Evolutionary conservation across 495 filamentous ascomycete species (phyloP), one percentile per base, ranked within the genome.

Genomic region (Margaritispora aquatica): DNA sequence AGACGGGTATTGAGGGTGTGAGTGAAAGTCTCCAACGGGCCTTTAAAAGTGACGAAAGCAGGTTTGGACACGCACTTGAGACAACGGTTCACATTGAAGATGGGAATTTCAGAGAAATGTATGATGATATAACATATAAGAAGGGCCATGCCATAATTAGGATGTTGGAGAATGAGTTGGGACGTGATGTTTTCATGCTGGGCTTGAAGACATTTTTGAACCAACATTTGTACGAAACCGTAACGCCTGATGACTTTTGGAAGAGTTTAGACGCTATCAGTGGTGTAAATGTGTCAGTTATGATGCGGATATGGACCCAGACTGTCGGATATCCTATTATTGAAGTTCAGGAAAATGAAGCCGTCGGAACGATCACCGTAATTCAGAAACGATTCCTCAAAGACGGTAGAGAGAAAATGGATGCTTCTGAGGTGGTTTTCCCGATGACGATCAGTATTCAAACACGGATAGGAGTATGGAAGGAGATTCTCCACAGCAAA

Each of bases 61-160:
- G 92, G 54, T 93, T 89, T 80, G 93, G 88, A 67, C 94, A 98
- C 76, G 92, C 93, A 26, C 92, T 98, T 62, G 92, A 98, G 75
- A 54, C 54, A 20, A 3, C 51, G 17, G 92, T 9, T 90, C 96
- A 54, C 93, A 95, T 79, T 84, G 83, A 56, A 90, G 91, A 38
- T 88, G 93, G 61, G 90, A 96, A 72, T 88, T 97, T 73, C 93
- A 95, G 73, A 91, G 27, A 97, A 74, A 96, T 97, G 66, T 98
- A 97, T 69, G 94, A 98, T 72, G 89, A 89, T 48, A 97, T 97
- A 62, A 96, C 92, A 1, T 97, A 98, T 74, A 88, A 87, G 29
- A 98, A 98, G 78, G 94, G 94, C n/a, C 95, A 89, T 7, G 94
- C 89, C 61, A 90, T 97, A 13, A 79, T 98, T 55, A 86, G 92